Conservation (phyloP, 306 rosid species). For the Castanopsis chinensis region DNA sequence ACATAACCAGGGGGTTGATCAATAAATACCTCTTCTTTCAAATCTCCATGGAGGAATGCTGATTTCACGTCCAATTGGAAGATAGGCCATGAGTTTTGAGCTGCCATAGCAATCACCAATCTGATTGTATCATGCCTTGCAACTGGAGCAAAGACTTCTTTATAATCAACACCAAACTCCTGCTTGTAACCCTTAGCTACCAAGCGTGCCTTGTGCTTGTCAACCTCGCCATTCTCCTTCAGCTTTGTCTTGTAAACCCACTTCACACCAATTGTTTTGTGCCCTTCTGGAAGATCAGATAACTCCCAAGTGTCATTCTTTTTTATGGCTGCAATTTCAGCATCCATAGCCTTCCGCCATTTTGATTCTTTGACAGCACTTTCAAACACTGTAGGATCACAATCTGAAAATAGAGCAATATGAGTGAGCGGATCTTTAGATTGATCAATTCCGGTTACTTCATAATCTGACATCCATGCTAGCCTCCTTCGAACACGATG, state of each 20-base stretch:
- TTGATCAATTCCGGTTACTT: neutral
- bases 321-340: too few relatives aligned
- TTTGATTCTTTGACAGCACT: too few relatives aligned
- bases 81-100: too few relatives aligned
- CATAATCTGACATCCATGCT: conserved; percentile 2
- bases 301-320: neutral
- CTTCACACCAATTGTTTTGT: neutral
- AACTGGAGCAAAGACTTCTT: too few relatives aligned
- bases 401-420: too few relatives aligned
- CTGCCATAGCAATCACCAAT: too few relatives aligned
- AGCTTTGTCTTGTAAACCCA: neutral
- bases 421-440: too few relatives aligned
- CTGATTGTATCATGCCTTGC: too few relatives aligned
- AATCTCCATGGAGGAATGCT: neutral
- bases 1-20: neutral
- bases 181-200: too few relatives aligned
- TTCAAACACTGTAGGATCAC: too few relatives aligned
- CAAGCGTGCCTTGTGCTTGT: neutral
- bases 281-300: neutral
- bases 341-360: too few relatives aligned
- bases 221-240: neutral
- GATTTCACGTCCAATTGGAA: neutral
- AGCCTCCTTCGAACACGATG: neutral
- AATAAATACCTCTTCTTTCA: neutral
- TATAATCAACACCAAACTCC: too few relatives aligned